These are phyloP conservation scores for Mentha longifolia DNA, from an alignment of 257 asterid species.

Conservation along the genomic window DNA sequence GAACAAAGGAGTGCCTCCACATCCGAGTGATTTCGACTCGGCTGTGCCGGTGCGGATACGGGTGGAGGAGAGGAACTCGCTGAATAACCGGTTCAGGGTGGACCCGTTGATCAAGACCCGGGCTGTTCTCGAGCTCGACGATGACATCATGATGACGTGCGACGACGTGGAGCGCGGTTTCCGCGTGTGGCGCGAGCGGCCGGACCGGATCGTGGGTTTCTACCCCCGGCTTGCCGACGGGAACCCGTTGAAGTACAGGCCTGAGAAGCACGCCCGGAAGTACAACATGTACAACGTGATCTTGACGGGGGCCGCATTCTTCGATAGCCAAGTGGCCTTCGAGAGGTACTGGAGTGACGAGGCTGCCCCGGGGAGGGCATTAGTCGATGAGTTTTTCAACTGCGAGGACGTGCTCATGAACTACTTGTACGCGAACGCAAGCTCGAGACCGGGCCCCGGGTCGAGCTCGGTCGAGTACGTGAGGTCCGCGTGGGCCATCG, in stretches of 20 bases:
- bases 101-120: conserved; percentile 79
- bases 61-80: conserved; percentile 71
- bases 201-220: conserved; percentile 79
- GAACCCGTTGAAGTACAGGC: conserved; percentile 58
- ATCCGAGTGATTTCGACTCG: conserved; percentile 62
- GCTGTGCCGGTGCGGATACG: conserved; percentile 88
- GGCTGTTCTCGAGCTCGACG: conserved; percentile 90
- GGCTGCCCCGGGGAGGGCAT: conserved; percentile 58
- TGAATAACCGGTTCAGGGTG: conserved; percentile 78
- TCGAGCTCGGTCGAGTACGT: conserved; percentile 68
- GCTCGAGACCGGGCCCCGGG: conserved; percentile 45
- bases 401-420: conserved; percentile 95
- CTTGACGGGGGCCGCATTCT: conserved; percentile 91
- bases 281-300: conserved; percentile 81
- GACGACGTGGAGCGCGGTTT: conserved; percentile 92
- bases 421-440: conserved; percentile 84
- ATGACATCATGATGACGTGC: conserved; percentile 93
- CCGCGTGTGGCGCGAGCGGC: conserved; percentile 82
- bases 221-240: conserved; percentile 76
- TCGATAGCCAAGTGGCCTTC: conserved; percentile 63
- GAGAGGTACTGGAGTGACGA: conserved; percentile 82
- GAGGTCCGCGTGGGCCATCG: conserved; percentile 74
- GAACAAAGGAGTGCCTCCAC: conserved; percentile 91
- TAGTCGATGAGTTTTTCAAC: conserved; percentile 71
- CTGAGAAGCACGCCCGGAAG: conserved; percentile 76